Conservation (phyloP, 352 stramenopile genomes). For the Pythium folliculosum region DNA sequence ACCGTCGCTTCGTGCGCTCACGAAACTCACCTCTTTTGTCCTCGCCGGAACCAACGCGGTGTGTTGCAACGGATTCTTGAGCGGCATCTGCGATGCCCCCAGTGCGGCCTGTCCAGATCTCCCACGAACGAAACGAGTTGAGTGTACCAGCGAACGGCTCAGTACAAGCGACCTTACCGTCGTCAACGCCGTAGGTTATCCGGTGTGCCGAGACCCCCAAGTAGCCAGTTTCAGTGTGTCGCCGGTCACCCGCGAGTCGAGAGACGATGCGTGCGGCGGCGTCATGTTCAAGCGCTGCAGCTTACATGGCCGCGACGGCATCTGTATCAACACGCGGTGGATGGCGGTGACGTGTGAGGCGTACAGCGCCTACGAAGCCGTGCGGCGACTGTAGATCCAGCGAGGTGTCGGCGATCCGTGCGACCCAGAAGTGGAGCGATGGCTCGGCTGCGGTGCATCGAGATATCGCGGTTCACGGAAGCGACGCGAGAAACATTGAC, state of each 20-base stretch:
- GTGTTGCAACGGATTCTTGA: slow-evolving; percentile 19
- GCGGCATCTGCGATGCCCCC: slow-evolving; percentile 3
- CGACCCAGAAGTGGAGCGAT: slow-evolving; percentile 17
- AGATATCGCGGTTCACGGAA: too few species aligned
- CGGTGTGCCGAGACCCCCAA: not conserved
- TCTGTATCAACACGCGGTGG: slow-evolving; percentile 15
- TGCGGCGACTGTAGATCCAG: slow-evolving; percentile 15
- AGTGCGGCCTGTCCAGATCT: not conserved
- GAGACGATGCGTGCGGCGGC: slow-evolving; percentile 7
- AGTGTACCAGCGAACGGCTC: not conserved
- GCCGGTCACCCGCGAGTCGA: not conserved
- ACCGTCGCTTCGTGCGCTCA: slow-evolving; percentile 10
- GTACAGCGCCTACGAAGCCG: not conserved
- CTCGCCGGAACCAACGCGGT: not conserved
- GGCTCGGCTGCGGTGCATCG: slow-evolving; percentile 13
- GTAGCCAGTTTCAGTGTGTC: not conserved
- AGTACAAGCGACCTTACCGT: not conserved
- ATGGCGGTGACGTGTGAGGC: slow-evolving; percentile 4
- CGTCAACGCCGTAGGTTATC: not conserved
- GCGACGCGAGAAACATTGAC: too few species aligned
- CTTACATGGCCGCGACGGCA: not conserved
- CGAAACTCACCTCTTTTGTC: not conserved
- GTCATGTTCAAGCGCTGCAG: slow-evolving; percentile 17
- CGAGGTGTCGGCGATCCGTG: slow-evolving; percentile 18
- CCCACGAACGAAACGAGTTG: not conserved